These are phyloP conservation scores for Chromera velia DNA, from an alignment of 73 alveolate species.

Conservation along the genomic window DNA sequence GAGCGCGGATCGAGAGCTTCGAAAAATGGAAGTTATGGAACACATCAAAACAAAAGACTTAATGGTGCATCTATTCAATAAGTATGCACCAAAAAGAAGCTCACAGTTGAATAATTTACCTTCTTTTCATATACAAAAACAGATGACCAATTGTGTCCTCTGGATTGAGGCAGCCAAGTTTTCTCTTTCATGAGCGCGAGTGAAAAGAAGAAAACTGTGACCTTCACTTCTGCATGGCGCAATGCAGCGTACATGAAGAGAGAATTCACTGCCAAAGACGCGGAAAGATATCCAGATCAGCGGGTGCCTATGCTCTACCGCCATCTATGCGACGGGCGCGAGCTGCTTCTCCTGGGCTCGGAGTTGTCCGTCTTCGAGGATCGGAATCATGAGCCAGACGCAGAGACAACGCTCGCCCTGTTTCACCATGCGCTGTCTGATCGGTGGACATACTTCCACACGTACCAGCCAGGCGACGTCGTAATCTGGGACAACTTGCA, in stretches of 20 bases:
- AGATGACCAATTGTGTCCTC: no score
- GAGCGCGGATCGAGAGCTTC: no score
- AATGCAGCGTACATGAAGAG: conserved; percentile 30
- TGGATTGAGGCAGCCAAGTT: no score
- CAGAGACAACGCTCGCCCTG: conserved; percentile 24
- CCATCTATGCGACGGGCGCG: conserved; percentile 27
- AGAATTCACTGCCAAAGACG: conserved; percentile 29
- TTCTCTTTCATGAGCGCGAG: no score
- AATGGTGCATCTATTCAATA: no score
- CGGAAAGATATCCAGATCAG: conserved; percentile 24
- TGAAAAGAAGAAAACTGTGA: no score
- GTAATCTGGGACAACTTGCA: conserved; percentile 33
- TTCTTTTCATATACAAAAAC: no score
- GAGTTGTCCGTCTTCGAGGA: conserved; percentile 29
- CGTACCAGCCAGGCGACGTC: conserved; percentile 24
- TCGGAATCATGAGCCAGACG: conserved; percentile 9
- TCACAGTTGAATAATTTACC: no score
- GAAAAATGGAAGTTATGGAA: no score
- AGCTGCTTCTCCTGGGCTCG: conserved; percentile 28
- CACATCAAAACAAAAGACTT: no score
- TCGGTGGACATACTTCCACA: conserved; percentile 17
- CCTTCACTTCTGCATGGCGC: conserved; percentile 22
- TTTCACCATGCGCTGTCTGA: conserved; percentile 16
- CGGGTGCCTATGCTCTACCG: conserved; percentile 14
- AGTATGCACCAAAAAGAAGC: no score